Conservation (phyloP, 352 stramenopile genomes). For the Globisporangium viniferum region DNA sequence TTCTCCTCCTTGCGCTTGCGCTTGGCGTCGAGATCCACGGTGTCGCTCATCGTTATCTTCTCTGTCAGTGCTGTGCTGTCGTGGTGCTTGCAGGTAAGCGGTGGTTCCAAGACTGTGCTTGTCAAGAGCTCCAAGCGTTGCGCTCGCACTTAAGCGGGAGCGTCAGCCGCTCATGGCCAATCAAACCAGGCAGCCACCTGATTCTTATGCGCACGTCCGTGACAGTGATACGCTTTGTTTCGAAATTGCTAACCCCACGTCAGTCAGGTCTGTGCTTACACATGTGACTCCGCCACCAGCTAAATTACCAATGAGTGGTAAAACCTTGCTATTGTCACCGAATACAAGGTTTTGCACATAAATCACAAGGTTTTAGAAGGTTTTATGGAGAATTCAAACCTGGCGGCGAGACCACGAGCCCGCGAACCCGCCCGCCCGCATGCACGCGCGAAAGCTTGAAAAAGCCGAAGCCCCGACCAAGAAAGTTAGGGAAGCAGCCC, state of each 20-base stretch:
- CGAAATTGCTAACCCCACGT: neutral
- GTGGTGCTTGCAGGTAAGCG: neutral
- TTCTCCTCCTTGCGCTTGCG: slow-evolving; percentile 30
- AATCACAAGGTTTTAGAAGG: slow-evolving; percentile 16
- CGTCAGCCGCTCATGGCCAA: slow-evolving; percentile 12
- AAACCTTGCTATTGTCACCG: neutral
- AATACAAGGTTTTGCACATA: neutral
- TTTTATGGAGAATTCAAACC: slow-evolving; percentile 21
- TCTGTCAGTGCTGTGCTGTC: neutral
- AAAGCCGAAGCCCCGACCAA: neutral
- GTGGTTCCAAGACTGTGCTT: slow-evolving; percentile 3
- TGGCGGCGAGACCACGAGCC: neutral
- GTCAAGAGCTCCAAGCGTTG: slow-evolving; percentile 17
- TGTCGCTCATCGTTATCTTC: slow-evolving; percentile 15
- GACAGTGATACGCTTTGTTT: slow-evolving; percentile 2
- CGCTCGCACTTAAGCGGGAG: slow-evolving; percentile 14
- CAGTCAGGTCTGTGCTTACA: neutral
- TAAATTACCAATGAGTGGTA: neutral
- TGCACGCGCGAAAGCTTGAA: neutral
- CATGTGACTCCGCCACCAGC: neutral
- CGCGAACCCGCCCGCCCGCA: neutral
- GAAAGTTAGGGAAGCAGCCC: neutral
- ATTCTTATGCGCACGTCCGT: slow-evolving; percentile 15
- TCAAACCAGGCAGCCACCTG: slow-evolving; percentile 5
- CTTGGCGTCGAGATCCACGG: slow-evolving; percentile 29